Evolutionary conservation across 164 flowering plant species (phyloP).

Genomic region (Sextonia rubra): DNA sequence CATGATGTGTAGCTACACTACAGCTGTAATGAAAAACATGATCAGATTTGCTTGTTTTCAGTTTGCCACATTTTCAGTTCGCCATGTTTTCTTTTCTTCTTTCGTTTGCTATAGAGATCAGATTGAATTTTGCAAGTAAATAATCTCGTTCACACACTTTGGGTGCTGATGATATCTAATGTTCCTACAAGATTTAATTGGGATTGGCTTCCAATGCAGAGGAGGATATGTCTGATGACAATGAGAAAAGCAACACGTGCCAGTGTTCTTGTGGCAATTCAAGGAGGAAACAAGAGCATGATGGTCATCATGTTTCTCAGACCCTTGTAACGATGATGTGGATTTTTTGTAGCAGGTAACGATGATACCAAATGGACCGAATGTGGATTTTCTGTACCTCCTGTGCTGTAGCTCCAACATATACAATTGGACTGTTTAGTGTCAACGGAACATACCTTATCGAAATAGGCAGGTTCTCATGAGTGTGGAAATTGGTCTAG

Average conservation of each 20-base stretch:
- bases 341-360: constrained; percentile 13
- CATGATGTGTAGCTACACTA: no score
- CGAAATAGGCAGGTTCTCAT: no score
- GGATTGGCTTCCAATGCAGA: constrained; percentile 23
- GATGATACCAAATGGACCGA: constrained; percentile 27
- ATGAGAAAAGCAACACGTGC: constrained; percentile 11
- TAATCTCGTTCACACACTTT: constrained; percentile 54
- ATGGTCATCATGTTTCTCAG: constrained; percentile 15
- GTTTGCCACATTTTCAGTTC: constrained; percentile 63
- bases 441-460: no score
- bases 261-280: constrained; percentile 68
- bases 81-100: constrained; percentile 60
- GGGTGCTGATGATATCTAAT: constrained; percentile 33
- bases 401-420: no score
- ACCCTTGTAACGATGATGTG: constrained; percentile 34
- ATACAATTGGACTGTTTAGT: no score
- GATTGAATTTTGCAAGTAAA: constrained; percentile 45
- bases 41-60: constrained; percentile 62
- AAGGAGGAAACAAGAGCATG: constrained; percentile 43
- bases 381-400: no score
- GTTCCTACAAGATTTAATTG: constrained; percentile 31
- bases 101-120: constrained; percentile 51
- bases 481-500: no score
- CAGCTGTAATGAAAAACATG: no score
- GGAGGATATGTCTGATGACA: constrained; percentile 22